These are phyloP conservation scores for Camelina sativa DNA, from an alignment of 345 rosid genomes.

Conservation along the genomic window DNA sequence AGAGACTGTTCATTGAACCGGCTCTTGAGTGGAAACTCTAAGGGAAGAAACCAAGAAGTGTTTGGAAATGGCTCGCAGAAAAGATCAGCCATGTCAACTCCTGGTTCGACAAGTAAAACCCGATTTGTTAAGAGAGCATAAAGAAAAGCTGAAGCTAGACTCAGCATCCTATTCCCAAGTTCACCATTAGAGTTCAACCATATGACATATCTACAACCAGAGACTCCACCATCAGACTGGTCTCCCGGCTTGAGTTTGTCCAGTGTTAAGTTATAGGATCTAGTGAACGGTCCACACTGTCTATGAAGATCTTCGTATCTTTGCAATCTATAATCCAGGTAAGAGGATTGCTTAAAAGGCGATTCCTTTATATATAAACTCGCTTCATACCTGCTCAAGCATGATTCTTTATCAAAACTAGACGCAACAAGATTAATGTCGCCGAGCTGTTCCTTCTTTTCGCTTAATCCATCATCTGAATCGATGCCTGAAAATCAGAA, in stretches of 20 bases:
- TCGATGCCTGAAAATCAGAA: constrained; percentile 1
- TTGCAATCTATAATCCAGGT: constrained; percentile 37
- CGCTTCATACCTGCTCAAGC: constrained; percentile 43
- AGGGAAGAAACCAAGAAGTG: constrained; percentile 44
- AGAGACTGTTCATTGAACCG: constrained; percentile 21
- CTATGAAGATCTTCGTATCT: constrained; percentile 46
- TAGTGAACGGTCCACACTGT: constrained; percentile 43
- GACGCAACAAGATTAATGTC: not conserved
- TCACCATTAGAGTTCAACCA: constrained; percentile 21
- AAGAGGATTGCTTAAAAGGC: constrained; percentile 39
- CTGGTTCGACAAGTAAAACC: constrained; percentile 43
- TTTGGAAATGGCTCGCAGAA: constrained; percentile 50
- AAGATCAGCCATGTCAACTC: constrained; percentile 41
- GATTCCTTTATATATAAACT: constrained; percentile 37
- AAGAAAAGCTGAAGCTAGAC: constrained; percentile 50
- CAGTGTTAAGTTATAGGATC: constrained; percentile 29
- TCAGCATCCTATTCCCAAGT: constrained; percentile 46
- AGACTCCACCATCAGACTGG: constrained; percentile 22
- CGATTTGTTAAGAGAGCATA: constrained; percentile 50
- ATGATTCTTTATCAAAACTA: constrained; percentile 39
- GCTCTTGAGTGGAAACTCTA: constrained; percentile 38
- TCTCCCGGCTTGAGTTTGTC: constrained; percentile 35
- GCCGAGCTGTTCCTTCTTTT: constrained; percentile 9
- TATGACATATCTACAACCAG: constrained; percentile 33
- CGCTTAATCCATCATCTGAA: constrained; percentile 15